A percentile compares a stretch with the other conserved stretches of the same genome.
Evolutionary conservation across 1,284 basidiomycete species (phyloP).

Genomic region (Cystobasidium pallidum): DNA sequence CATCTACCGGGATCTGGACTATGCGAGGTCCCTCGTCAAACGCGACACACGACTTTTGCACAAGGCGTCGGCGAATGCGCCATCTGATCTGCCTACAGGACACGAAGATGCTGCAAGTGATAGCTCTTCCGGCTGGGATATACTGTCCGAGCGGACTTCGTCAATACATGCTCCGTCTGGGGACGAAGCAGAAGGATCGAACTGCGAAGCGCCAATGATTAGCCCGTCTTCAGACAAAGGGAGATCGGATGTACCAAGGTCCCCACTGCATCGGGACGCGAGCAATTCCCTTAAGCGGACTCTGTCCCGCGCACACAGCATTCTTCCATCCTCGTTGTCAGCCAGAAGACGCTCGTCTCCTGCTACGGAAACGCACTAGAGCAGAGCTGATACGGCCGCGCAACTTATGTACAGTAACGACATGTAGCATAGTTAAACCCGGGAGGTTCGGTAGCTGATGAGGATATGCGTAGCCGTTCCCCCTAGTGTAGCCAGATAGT

Average conservation of each 20-base stretch:
- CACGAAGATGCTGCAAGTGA: constrained; percentile 20
- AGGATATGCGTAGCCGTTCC: background rate
- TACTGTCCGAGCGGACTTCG: constrained; percentile 37
- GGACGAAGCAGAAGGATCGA: background rate
- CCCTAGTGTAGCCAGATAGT: background rate
- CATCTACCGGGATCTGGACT: constrained; percentile 79
- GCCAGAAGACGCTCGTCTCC: background rate
- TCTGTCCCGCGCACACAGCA: constrained; percentile 4
- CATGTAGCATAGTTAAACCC: background rate
- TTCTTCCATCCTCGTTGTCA: background rate
- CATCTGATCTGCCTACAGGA: background rate
- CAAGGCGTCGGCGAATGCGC: background rate
- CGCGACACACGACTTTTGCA: constrained; percentile 1
- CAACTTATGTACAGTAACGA: background rate
- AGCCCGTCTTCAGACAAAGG: background rate
- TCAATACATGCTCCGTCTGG: constrained; percentile 10
- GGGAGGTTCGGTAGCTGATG: background rate
- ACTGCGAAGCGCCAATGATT: background rate
- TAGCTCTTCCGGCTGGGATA: constrained; percentile 36
- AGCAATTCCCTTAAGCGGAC: constrained; percentile 5
- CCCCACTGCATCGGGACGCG: background rate
- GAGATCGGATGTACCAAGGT: background rate
- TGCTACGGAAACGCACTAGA: background rate
- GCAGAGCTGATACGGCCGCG: background rate
- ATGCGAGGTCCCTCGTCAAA: constrained; percentile 47